A percentile compares a stretch with the other conserved stretches of the same genome.
These are phyloP conservation scores for Sporothrix variecibatus DNA, from an alignment of 2,329 filamentous ascomycete genomes.

Conservation along the genomic window DNA sequence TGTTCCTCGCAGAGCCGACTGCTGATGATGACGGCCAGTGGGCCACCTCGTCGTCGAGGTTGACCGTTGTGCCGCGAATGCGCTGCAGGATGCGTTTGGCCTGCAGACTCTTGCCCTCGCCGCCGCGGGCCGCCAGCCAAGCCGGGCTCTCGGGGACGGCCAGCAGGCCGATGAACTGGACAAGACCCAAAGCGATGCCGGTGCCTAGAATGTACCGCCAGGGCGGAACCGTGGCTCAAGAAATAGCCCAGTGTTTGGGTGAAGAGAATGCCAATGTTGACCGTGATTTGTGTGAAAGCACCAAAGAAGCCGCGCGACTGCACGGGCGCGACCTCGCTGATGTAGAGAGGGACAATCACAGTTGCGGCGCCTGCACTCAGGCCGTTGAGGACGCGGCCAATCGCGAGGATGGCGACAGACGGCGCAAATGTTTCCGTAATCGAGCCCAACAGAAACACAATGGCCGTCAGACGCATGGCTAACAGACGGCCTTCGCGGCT, in stretches of 20 bases:
- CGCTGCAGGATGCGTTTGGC: conserved; percentile 71
- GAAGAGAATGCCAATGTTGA: conserved; percentile 84
- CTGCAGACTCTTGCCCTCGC: conserved; percentile 52
- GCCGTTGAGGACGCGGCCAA: conserved; percentile 79
- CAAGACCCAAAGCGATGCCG: conserved; percentile 66
- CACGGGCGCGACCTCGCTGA: conserved; percentile 84
- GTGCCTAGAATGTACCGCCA: conserved; percentile 84
- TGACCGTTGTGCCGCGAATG: conserved; percentile 68
- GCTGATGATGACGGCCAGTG: conserved; percentile 54
- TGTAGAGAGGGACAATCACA: conserved; percentile 91
- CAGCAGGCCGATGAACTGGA: conserved; percentile 70
- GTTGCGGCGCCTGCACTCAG: conserved; percentile 85
- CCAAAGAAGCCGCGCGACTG: conserved; percentile 76
- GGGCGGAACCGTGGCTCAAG: conserved; percentile 69
- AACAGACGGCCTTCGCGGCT: conserved; percentile 73
- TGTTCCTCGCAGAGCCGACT: conserved; percentile 62
- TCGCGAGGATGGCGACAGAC: conserved; percentile 65
- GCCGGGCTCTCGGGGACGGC: conserved; percentile 84
- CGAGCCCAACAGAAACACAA: conserved; percentile 76
- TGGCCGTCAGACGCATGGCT: conserved; percentile 74
- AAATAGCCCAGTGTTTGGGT: conserved; percentile 87
- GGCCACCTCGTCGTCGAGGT: conserved; percentile 73
- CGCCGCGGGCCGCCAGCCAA: conserved; percentile 70
- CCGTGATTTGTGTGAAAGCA: conserved; percentile 86
- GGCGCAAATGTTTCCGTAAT: conserved; percentile 71